Conservation (phyloP, 202 grass and related monocot species). For the Cymbopogon flexuosus region DNA sequence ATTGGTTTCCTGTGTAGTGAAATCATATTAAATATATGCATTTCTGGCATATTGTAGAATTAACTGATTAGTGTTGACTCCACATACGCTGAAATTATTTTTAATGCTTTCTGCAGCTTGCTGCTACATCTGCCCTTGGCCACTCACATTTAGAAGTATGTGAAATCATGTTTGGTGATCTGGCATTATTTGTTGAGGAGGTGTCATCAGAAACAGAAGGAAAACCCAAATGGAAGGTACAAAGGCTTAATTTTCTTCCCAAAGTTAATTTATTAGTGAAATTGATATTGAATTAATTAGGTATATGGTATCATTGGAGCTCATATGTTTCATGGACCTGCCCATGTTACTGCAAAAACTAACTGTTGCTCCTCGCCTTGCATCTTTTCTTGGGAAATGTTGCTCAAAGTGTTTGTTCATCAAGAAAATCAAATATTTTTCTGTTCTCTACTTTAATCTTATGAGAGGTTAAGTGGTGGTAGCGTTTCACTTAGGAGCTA, state of each 20-base stretch:
- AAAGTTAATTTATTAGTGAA: slow-evolving; percentile 1
- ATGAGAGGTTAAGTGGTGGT: background rate
- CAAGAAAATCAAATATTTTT: background rate
- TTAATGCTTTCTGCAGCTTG: slow-evolving; percentile 50
- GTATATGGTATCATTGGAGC: background rate
- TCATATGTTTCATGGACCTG: background rate
- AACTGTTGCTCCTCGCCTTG: background rate
- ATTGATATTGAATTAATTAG: background rate
- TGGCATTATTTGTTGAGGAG: slow-evolving; percentile 80
- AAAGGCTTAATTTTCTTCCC: slow-evolving; percentile 14
- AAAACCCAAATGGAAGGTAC: slow-evolving; percentile 99
- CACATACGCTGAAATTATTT: slow-evolving; percentile 5
- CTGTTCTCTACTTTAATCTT: background rate
- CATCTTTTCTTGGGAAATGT: background rate
- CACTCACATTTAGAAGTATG: slow-evolving; percentile 89
- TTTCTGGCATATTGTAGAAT: slow-evolving; percentile 22
- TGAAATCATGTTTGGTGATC: slow-evolving; percentile 91
- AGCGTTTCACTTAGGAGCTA: background rate
- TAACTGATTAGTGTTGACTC: slow-evolving; percentile 11
- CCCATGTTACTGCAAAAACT: background rate
- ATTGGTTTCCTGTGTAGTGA: background rate
- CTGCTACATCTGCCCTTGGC: slow-evolving; percentile 83
- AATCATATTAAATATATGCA: background rate
- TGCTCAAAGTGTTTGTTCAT: background rate
- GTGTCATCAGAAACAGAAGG: slow-evolving; percentile 84